Evolutionary conservation across 495 filamentous ascomycete genomes (phyloP), one percentile per base, ranked within the genome.

Genomic region (Neurospora sp.): DNA sequence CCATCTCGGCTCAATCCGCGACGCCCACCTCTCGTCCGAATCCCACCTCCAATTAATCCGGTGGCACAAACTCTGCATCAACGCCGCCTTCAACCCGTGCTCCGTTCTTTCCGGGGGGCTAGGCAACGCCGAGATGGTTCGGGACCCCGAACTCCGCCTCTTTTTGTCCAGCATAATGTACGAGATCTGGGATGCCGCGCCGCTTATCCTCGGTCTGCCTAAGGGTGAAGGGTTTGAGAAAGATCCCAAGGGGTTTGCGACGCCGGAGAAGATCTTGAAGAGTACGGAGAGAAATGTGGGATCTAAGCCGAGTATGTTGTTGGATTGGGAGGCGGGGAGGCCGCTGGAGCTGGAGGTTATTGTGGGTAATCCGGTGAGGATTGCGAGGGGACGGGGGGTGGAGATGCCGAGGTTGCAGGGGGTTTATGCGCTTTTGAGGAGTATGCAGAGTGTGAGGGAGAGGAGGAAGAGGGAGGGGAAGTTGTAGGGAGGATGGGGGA

Each of bases 11-110:
- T 83, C 83, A 8, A 83, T 91, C 71, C 80, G 81, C 48, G 89
- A 91, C 78, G 87, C 81, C 8, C 83, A 85, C 53, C 72, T 82
- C 8, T 82, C 83, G 41, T 79, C 81, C 73, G 87, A 89, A 75
- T 75, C 84, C 18, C 85, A 83, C 42, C 78, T 91, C 20, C 88
- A 90, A 78, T 79, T 83, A 16, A 83, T 90, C 18, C 79, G 89
- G 4, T 91, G 89, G 89, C 87, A 90, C 75, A 91, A 91, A 78
- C 84, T 90, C 35, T 86, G 84, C 73, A 90, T 90, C 79, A 91
- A 91, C 77, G 87, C 87, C 0, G 84, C 86, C 22, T 89, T 90
- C 82, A 91, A 91, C 79, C 87, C 88, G 3, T 88, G 86, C 7
- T 85, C 88, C 5, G 86, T 91, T 14, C 80, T 91, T 3, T 83